Conservation (phyloP, 331 rosid genomes). For the Telfairia occidentalis region DNA sequence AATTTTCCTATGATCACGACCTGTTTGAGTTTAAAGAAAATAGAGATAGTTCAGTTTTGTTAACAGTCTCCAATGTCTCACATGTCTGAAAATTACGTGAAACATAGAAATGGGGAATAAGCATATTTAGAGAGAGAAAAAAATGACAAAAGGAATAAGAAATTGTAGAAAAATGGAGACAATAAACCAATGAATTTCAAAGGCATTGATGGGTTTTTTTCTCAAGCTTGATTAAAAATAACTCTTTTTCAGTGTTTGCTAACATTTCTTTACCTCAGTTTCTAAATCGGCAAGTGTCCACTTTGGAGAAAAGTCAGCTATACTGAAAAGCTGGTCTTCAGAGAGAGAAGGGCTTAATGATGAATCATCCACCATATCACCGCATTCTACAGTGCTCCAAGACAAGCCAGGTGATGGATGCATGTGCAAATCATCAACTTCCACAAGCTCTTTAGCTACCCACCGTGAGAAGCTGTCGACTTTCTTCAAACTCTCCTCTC, state of each 20-base stretch:
- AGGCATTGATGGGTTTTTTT: not conserved
- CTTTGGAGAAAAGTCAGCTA: slow-evolving; percentile 65
- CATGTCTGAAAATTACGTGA: not conserved
- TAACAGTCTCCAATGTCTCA: not conserved
- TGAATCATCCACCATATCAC: slow-evolving; percentile 47
- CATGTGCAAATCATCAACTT: slow-evolving; percentile 66
- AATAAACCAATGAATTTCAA: not conserved
- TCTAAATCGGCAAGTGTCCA: slow-evolving; percentile 57
- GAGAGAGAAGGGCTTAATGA: slow-evolving; percentile 83
- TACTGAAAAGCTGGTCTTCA: slow-evolving; percentile 74
- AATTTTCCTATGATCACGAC: slow-evolving; percentile 61
- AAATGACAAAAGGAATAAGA: not conserved
- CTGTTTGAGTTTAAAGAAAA: slow-evolving; percentile 30
- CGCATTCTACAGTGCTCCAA: slow-evolving; percentile 73
- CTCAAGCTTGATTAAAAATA: not conserved
- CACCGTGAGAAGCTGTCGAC: slow-evolving; percentile 90
- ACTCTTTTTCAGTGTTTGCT: not conserved
- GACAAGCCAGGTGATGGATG: slow-evolving; percentile 66
- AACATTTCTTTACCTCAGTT: slow-evolving; percentile 42
- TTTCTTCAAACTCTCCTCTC: slow-evolving; percentile 68
- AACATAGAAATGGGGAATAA: not conserved
- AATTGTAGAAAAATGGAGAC: not conserved
- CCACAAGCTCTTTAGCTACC: slow-evolving; percentile 65
- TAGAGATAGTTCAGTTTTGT: slow-evolving; percentile 16
- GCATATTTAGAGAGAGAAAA: not conserved